A percentile compares a stretch with the other conserved stretches of the same genome.
phyloP scores from a whole-genome alignment of 108 stramenopile species.

The Pseudonitzschia multiseries region DNA sequence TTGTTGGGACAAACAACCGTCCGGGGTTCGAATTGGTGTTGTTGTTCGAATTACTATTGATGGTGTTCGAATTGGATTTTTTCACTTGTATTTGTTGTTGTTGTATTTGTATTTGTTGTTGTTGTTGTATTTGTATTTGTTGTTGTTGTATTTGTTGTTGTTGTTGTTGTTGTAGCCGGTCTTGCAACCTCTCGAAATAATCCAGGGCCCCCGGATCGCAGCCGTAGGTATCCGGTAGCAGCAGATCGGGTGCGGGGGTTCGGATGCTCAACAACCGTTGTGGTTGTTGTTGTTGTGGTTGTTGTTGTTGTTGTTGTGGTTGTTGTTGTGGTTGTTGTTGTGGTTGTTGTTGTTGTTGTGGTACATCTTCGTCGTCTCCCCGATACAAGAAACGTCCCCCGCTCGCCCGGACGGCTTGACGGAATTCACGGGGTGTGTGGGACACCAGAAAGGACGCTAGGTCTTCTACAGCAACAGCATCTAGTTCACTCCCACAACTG shows the following conservation, averaged over 20 bases:
- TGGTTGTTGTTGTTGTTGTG: neutral
- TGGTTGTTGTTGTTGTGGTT: no score
- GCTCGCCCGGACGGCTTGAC: slow-evolving; percentile 9
- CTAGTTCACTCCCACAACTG: no score
- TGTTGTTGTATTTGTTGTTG: neutral
- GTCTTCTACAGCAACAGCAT: no score
- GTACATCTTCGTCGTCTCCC: slow-evolving; percentile 6
- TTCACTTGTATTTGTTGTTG: no score
- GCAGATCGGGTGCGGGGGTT: slow-evolving; percentile 30
- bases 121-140: no score
- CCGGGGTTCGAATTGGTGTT: no score
- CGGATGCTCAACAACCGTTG: no score
- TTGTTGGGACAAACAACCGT: neutral
- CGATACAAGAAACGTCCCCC: slow-evolving; percentile 30
- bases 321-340: neutral
- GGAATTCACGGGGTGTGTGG: slow-evolving; percentile 18
- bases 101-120: no score
- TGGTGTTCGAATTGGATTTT: no score
- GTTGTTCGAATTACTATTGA: no score
- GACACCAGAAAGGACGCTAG: neutral
- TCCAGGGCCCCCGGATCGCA: slow-evolving; percentile 22
- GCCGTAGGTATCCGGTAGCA: slow-evolving; percentile 35
- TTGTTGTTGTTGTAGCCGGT: neutral
- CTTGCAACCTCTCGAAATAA: slow-evolving; percentile 34
- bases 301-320: neutral